These are phyloP conservation scores for Acanthamoeba culbertsoni DNA, from an alignment of 208 protist genomes.

Conservation along the genomic window DNA sequence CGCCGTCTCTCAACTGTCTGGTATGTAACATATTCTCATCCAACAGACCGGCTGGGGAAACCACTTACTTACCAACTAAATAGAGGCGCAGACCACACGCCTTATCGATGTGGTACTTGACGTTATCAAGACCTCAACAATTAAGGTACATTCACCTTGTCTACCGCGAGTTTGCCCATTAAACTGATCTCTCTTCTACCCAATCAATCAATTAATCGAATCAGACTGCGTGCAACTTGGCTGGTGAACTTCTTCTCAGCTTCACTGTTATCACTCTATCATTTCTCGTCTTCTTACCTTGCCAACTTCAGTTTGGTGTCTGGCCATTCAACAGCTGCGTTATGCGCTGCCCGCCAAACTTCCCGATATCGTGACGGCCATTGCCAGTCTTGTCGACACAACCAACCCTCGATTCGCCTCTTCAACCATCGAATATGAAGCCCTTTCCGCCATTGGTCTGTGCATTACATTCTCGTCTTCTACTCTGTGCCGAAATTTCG, in stretches of 20 bases:
- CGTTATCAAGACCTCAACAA: background rate
- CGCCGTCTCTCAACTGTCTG: background rate
- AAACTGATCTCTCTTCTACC: background rate
- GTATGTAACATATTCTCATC: background rate
- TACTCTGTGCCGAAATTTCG: too few species aligned
- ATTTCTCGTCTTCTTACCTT: too few species aligned
- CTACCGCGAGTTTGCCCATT: background rate
- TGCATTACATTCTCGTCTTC: background rate
- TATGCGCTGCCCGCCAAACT: background rate
- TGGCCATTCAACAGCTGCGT: constrained; percentile 3
- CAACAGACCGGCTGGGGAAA: background rate
- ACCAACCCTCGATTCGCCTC: background rate
- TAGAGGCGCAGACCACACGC: background rate
- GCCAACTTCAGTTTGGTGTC: background rate
- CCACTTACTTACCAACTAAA: too few species aligned
- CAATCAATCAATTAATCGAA: background rate
- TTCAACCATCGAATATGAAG: background rate
- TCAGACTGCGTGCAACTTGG: background rate
- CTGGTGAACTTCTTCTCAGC: too few species aligned
- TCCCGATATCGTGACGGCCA: background rate
- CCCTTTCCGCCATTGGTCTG: background rate
- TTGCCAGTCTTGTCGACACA: background rate
- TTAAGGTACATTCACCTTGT: background rate
- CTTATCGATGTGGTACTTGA: background rate
- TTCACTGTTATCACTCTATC: too few species aligned